Percentiles rank a stretch among this genome's conserved stretches.
phyloP scores from a whole-genome alignment of 805 yeast species.

The Trichomonascus vanleenenianus region DNA sequence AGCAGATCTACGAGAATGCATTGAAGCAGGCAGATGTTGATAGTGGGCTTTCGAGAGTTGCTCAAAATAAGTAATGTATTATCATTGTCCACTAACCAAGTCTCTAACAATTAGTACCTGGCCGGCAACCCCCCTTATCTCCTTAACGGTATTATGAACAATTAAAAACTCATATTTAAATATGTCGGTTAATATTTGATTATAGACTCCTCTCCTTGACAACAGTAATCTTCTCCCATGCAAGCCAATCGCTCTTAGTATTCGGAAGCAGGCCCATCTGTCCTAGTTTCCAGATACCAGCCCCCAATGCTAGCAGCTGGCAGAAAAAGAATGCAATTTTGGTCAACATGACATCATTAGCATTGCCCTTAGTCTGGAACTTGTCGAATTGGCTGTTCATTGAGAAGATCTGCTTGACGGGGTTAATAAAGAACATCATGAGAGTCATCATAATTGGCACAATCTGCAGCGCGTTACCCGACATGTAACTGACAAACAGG shows the following conservation, averaged over 20 bases:
- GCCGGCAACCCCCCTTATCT: too few species aligned
- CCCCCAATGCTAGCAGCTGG: slow-evolving; percentile 49
- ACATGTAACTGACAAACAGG: slow-evolving; percentile 81
- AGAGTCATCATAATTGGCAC: slow-evolving; percentile 87
- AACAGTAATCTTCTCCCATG: slow-evolving; percentile 52
- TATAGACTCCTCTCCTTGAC: neutral
- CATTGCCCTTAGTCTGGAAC: slow-evolving; percentile 23
- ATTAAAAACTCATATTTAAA: neutral
- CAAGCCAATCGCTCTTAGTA: slow-evolving; percentile 82
- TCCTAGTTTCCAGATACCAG: slow-evolving; percentile 80
- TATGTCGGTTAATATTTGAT: neutral
- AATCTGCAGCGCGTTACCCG: slow-evolving; percentile 82
- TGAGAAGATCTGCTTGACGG: slow-evolving; percentile 61
- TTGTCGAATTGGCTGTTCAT: slow-evolving; percentile 48
- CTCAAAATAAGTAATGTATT: neutral
- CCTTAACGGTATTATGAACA: too few species aligned
- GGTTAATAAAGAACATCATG: slow-evolving; percentile 65
- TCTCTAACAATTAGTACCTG: too few species aligned
- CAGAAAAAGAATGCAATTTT: slow-evolving; percentile 41
- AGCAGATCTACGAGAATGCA: slow-evolving; percentile 45
- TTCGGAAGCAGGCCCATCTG: slow-evolving; percentile 89
- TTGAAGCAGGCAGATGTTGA: neutral
- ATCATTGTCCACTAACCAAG: too few species aligned
- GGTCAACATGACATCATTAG: slow-evolving; percentile 29
- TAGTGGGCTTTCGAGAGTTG: neutral